Conservation (phyloP, 495 filamentous ascomycete genomes). For the Darksidea phi region DNA sequence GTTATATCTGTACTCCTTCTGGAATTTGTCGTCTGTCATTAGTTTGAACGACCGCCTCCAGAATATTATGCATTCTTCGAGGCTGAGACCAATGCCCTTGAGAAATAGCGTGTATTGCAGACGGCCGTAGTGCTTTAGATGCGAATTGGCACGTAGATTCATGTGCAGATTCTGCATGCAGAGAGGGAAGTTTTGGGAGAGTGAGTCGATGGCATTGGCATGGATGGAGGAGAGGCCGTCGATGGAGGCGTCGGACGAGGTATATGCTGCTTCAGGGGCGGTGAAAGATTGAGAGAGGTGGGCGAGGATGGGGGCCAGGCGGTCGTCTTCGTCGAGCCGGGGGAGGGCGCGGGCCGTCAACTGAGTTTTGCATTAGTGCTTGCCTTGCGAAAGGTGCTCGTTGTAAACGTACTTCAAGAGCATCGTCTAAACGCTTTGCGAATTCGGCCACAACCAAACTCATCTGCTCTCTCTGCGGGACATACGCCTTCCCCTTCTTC, state of each 20-base stretch:
- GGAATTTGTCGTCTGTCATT: constrained; percentile 86
- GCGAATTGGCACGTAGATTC: constrained; percentile 75
- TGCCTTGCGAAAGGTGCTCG: background rate
- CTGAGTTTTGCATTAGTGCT: constrained; percentile 42
- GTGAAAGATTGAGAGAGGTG: constrained; percentile 92
- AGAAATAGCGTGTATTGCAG: constrained; percentile 96
- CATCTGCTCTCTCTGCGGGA: constrained; percentile 79
- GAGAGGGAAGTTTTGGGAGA: constrained; percentile 83
- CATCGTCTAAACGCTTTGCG: constrained; percentile 68
- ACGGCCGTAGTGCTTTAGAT: constrained; percentile 90
- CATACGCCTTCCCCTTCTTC: constrained; percentile 82
- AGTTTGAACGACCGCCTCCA: constrained; percentile 84
- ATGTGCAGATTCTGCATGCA: constrained; percentile 92
- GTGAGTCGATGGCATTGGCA: constrained; percentile 71
- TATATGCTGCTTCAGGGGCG: constrained; percentile 79
- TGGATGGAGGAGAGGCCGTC: constrained; percentile 58
- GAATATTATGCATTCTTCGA: constrained; percentile 92
- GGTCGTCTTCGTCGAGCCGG: constrained; percentile 93
- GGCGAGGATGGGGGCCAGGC: constrained; percentile 86
- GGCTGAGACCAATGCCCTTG: constrained; percentile 88
- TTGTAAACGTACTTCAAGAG: constrained; percentile 64
- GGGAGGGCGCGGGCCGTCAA: constrained; percentile 86
- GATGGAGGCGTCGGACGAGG: constrained; percentile 63
- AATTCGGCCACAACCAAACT: constrained; percentile 90
- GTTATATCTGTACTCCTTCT: constrained; percentile 96